phyloP scores from a whole-genome alignment of 2,329 filamentous ascomycete genomes.

The Fusarium mangiferae region DNA sequence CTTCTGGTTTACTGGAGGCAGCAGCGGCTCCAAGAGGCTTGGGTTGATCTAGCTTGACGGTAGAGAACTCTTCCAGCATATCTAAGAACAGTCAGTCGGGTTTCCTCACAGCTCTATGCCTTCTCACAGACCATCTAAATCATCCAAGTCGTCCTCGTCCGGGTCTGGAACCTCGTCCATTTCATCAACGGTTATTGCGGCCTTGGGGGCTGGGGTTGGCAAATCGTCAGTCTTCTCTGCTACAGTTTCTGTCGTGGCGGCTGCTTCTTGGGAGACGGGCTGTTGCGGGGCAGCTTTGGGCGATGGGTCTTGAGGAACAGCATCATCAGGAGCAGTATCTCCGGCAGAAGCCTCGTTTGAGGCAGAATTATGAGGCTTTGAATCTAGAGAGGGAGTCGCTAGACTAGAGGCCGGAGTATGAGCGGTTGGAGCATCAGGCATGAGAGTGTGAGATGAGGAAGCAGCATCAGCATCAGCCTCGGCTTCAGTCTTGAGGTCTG shows the following conservation, averaged over 20 bases:
- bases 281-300: not conserved
- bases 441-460: conserved; percentile 16
- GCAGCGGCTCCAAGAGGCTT: conserved; percentile 42
- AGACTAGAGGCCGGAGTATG: conserved; percentile 13
- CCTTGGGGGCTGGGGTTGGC: not conserved
- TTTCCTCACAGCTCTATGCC: not conserved
- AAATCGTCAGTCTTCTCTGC: conserved; percentile 8
- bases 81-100: conserved; percentile 61
- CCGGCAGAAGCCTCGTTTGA: conserved; percentile 2
- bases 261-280: conserved; percentile 1
- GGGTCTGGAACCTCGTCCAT: conserved; percentile 79
- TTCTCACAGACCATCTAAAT: conserved; percentile 77
- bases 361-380: not conserved
- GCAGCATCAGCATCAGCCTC: conserved; percentile 4
- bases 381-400: conserved; percentile 1
- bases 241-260: conserved; percentile 17
- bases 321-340: not conserved
- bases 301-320: not conserved
- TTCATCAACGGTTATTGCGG: conserved; percentile 13
- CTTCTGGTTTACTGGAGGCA: conserved; percentile 45
- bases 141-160: conserved; percentile 91
- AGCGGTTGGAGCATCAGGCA: conserved; percentile 10
- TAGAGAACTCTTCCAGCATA: conserved; percentile 90
- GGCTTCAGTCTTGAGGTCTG: conserved; percentile 2
- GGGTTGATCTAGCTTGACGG: conserved; percentile 61